Percentiles rank a stretch among this genome's conserved stretches.
phyloP scores from a whole-genome alignment of 148 eudicot species.

The Bassia scoparia region DNA sequence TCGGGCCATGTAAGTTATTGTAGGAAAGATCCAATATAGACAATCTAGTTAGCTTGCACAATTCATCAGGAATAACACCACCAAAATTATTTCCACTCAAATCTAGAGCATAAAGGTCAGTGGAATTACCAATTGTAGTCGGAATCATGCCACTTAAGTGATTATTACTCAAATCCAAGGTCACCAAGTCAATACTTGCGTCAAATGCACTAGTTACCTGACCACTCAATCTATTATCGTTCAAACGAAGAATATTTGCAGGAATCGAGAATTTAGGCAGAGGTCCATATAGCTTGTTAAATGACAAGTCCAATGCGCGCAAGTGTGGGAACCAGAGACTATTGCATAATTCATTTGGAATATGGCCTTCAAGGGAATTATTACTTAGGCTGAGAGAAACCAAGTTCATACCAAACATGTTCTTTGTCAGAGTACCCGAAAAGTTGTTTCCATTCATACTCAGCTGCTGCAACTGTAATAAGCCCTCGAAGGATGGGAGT shows the following conservation, averaged over 20 bases:
- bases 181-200: no score
- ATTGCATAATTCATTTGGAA: not conserved
- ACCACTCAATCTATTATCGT: conserved; percentile 2
- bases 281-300: not conserved
- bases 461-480: not conserved
- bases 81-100: conserved; percentile 5
- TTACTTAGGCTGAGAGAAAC: not conserved
- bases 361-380: not conserved
- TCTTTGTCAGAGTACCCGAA: not conserved
- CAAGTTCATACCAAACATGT: not conserved
- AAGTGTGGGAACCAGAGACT: not conserved
- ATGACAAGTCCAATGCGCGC: conserved; percentile 5
- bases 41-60: not conserved
- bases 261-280: not conserved
- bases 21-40: conserved; percentile 17
- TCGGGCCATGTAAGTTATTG: conserved; percentile 14
- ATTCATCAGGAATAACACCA: not conserved
- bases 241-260: not conserved
- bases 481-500: conserved; percentile 1
- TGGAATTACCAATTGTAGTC: no score
- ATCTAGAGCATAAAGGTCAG: not conserved
- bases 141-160: not conserved
- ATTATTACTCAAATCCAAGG: not conserved
- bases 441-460: not conserved
- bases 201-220: not conserved